A percentile compares a stretch with the other conserved stretches of the same genome.
Evolutionary conservation across 2,329 filamentous ascomycete species (phyloP).

Genomic region (Pyricularia sp.): DNA sequence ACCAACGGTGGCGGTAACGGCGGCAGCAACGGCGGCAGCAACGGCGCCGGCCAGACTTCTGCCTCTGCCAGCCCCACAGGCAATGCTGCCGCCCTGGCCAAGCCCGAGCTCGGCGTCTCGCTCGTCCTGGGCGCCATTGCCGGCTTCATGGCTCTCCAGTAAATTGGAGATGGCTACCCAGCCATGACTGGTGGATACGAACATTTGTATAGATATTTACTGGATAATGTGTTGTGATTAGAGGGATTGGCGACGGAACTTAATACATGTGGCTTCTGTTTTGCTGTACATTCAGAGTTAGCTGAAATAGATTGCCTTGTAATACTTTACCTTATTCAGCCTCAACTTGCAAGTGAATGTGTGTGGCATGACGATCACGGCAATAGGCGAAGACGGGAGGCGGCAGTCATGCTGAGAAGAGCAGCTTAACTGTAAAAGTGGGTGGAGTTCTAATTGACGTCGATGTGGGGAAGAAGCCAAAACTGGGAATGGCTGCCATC

Average conservation of each 20-base stretch:
- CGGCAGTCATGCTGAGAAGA: too few species aligned
- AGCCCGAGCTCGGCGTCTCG: neutral
- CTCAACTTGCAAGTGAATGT: too few species aligned
- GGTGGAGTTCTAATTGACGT: too few species aligned
- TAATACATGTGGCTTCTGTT: neutral
- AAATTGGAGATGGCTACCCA: neutral
- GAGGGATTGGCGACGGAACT: neutral
- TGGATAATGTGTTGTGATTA: neutral
- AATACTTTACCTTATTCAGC: too few species aligned
- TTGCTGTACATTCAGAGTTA: too few species aligned
- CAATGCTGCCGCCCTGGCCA: neutral
- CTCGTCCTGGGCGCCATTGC: neutral
- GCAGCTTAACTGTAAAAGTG: too few species aligned
- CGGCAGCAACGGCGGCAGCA: neutral
- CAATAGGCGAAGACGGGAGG: too few species aligned
- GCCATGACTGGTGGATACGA: neutral
- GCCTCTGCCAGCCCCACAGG: neutral
- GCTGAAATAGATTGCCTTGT: too few species aligned
- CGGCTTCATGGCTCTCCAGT: neutral
- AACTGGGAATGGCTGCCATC: too few species aligned
- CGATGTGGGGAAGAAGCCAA: too few species aligned
- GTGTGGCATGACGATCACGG: too few species aligned
- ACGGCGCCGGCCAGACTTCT: neutral
- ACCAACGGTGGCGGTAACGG: neutral
- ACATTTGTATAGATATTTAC: neutral